Evolutionary conservation across 805 yeast species (phyloP).

Genomic region (Nakazawaea holstii): DNA sequence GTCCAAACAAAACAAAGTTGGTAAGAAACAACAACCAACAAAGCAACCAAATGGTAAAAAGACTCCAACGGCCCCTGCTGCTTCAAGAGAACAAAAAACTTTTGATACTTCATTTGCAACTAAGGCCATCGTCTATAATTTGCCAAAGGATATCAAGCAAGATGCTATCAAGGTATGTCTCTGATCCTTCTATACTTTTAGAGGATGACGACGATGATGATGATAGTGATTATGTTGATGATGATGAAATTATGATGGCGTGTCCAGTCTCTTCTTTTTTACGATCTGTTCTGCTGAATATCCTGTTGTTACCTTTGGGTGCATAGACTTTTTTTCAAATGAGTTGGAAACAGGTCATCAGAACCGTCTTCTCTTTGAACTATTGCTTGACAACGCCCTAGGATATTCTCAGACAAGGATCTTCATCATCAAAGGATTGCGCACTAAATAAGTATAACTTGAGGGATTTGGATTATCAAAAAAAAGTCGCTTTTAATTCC

Average conservation of each 20-base stretch:
- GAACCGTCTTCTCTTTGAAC: no score
- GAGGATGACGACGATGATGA: background rate
- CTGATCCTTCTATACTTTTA: background rate
- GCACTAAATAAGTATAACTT: no score
- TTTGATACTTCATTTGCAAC: conserved; percentile 55
- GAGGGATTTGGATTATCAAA: no score
- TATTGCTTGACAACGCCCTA: no score
- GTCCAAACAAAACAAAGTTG: conserved; percentile 21
- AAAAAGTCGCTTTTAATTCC: no score
- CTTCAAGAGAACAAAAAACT: conserved; percentile 19
- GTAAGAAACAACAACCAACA: conserved; percentile 17
- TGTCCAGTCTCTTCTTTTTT: background rate
- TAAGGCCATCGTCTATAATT: conserved; percentile 70
- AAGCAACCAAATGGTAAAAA: conserved; percentile 27
- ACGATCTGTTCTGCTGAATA: no score
- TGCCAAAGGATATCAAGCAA: conserved; percentile 79
- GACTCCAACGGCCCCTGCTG: conserved; percentile 14
- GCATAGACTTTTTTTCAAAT: no score
- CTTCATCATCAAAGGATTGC: no score
- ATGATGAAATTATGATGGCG: background rate
- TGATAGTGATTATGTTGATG: background rate
- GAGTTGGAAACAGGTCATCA: no score
- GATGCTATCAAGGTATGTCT: conserved; percentile 82
- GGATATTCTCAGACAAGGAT: no score
- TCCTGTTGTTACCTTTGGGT: no score